Evolutionary conservation across 2,329 filamentous ascomycete genomes (phyloP).

Genomic region (Ceratocystis colombiana): DNA sequence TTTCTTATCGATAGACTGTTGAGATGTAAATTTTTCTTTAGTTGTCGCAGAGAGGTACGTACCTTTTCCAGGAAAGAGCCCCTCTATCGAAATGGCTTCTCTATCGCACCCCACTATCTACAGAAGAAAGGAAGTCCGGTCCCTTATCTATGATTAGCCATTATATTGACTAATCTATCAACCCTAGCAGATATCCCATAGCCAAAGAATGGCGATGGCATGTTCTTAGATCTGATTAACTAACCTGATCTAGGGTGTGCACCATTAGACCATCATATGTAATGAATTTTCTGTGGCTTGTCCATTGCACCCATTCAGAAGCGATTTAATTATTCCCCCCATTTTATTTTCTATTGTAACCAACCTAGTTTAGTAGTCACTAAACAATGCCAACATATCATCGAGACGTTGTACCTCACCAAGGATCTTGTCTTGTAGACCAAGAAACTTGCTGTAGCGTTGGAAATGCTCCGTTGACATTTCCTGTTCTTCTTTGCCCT

Average conservation of each 20-base stretch:
- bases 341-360: slow-evolving; percentile 1
- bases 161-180: no score
- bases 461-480: slow-evolving; percentile 64
- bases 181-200: no score
- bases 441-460: slow-evolving; percentile 48
- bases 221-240: no score
- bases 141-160: no score
- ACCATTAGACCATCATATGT: no score
- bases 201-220: no score
- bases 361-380: slow-evolving; percentile 53
- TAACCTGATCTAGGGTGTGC: no score
- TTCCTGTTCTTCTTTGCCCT: slow-evolving; percentile 71
- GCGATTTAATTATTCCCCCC: slow-evolving; percentile 10
- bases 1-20: not conserved
- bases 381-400: slow-evolving; percentile 69
- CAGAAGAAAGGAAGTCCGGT: no score
- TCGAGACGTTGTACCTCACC: slow-evolving; percentile 73
- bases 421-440: slow-evolving; percentile 62
- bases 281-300: no score
- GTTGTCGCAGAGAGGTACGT: not conserved
- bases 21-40: not conserved
- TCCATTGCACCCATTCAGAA: not conserved
- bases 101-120: not conserved
- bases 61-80: not conserved
- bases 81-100: not conserved